A percentile compares a stretch with the other conserved stretches of the same genome.
phyloP scores from a whole-genome alignment of 2,329 filamentous ascomycete species.

The Aspergillus ustus region DNA sequence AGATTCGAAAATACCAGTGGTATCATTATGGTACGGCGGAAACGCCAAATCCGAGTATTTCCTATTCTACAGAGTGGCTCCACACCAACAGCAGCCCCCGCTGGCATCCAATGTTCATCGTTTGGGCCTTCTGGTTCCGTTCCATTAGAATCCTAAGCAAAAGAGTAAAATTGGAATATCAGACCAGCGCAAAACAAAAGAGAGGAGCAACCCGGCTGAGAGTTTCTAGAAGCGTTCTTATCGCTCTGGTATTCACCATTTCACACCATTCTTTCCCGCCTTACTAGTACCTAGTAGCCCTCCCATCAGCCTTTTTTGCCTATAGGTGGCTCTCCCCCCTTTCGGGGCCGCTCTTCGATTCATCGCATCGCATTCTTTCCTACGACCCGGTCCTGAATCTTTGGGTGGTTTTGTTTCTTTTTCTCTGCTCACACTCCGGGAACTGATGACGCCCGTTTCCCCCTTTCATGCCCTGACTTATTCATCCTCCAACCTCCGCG shows the following conservation, averaged over 20 bases:
- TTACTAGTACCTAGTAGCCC: not conserved
- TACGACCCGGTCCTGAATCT: not conserved
- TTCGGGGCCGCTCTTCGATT: not conserved
- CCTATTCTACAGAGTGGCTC: not conserved
- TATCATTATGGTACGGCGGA: not conserved
- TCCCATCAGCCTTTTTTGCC: not conserved
- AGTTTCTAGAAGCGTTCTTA: slow-evolving; percentile 6
- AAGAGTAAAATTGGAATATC: not conserved
- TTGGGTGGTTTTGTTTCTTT: not conserved
- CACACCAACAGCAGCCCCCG: slow-evolving; percentile 1
- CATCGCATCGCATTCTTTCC: not conserved
- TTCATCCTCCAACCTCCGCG: not conserved
- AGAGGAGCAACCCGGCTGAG: not conserved
- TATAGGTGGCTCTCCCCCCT: not conserved
- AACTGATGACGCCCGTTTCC: not conserved
- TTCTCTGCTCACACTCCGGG: not conserved
- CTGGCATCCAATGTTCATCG: slow-evolving; percentile 1
- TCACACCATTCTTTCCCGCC: not conserved
- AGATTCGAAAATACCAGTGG: not conserved
- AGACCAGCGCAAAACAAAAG: slow-evolving; percentile 3
- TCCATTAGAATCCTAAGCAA: not conserved
- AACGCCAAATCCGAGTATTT: not conserved
- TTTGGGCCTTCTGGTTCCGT: slow-evolving; percentile 4
- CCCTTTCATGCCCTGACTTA: not conserved
- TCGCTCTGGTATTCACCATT: not conserved